phyloP scores from a whole-genome alignment of 2,329 filamentous ascomycete genomes.

The Claviceps maximensis region DNA sequence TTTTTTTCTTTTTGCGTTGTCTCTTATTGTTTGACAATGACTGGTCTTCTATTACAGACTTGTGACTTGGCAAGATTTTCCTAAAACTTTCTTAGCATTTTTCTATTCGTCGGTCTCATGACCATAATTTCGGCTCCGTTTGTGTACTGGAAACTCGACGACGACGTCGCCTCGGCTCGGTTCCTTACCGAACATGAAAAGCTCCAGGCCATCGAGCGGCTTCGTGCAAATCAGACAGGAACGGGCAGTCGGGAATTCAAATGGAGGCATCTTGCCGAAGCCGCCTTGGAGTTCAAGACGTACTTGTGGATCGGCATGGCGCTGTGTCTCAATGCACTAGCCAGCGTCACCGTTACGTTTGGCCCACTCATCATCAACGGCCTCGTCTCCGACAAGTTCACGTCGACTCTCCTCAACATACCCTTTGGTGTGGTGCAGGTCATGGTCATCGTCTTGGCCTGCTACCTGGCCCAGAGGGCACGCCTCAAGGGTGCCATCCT shows the following conservation, averaged over 20 bases:
- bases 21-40: neutral
- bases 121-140: conserved; percentile 45
- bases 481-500: conserved; percentile 45
- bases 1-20: neutral
- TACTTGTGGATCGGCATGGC: conserved; percentile 49
- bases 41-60: neutral
- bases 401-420: conserved; percentile 49
- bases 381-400: conserved; percentile 45
- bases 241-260: conserved; percentile 60
- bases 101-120: conserved; percentile 47
- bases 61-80: too few species aligned
- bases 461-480: conserved; percentile 43
- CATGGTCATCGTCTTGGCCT: conserved; percentile 42
- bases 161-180: conserved; percentile 40
- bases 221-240: conserved; percentile 63
- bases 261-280: conserved; percentile 46
- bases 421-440: conserved; percentile 52
- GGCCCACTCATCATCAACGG: conserved; percentile 49
- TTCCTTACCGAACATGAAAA: conserved; percentile 54
- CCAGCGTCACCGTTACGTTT: conserved; percentile 50
- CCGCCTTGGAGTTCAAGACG: conserved; percentile 34
- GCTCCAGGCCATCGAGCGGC: conserved; percentile 53
- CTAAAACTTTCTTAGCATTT: too few species aligned
- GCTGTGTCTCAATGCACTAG: conserved; percentile 50
- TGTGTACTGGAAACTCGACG: conserved; percentile 46